Evolutionary conservation across 805 yeast species (phyloP).

Genomic region (Cyberlindnera amylophila): DNA sequence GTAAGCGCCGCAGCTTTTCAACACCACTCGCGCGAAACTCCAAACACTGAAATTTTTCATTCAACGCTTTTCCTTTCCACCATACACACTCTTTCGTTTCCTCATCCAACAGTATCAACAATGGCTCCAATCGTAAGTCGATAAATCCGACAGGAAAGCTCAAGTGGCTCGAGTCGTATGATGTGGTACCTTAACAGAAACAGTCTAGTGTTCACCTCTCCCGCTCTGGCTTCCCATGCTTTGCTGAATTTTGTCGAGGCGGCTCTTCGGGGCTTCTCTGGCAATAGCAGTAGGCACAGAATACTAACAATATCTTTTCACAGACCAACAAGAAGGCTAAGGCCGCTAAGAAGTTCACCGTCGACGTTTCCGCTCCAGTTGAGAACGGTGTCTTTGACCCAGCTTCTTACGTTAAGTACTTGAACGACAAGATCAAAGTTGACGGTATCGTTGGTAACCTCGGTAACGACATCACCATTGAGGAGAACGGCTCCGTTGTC

Average conservation of each 20-base stretch:
- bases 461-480: conserved; percentile 88
- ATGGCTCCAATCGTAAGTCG: conserved; percentile 93
- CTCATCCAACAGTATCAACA: conserved; percentile 24
- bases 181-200: neutral
- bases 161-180: neutral
- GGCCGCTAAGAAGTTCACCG: conserved; percentile 84
- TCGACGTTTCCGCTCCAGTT: conserved; percentile 96
- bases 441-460: conserved; percentile 96
- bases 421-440: conserved; percentile 98
- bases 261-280: conserved; percentile 2
- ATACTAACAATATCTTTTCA: conserved; percentile 30
- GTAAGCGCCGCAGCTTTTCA: conserved; percentile 2
- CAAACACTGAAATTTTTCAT: conserved; percentile 11
- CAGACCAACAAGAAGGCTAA: conserved; percentile 81
- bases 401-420: conserved; percentile 95
- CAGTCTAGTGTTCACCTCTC: neutral
- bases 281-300: conserved; percentile 72
- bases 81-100: neutral
- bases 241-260: conserved; percentile 34
- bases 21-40: conserved; percentile 1
- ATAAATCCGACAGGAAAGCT: neutral
- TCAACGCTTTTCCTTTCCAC: conserved; percentile 1
- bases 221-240: conserved; percentile 16
- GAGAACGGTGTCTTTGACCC: conserved; percentile 98
- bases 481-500: conserved; percentile 85